phyloP scores from a whole-genome alignment of 352 stramenopile species.

The Halophytophthora polymorphica region DNA sequence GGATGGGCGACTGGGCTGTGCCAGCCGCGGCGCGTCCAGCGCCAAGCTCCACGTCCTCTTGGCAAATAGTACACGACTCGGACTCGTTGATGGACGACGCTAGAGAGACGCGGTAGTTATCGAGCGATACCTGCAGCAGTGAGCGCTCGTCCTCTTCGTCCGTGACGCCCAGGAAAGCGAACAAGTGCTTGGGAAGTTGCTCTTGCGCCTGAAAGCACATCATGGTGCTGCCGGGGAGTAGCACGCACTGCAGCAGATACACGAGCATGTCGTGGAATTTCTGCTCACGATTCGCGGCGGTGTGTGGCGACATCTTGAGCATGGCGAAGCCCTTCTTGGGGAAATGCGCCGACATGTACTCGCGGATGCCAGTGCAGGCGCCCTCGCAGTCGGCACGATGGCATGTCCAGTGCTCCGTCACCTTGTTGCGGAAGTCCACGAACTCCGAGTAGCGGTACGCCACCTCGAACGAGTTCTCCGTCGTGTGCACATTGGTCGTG shows the following conservation, averaged over 20 bases:
- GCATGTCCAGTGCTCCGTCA: constrained; percentile 57
- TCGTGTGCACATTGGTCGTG: constrained; percentile 41
- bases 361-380: constrained; percentile 66
- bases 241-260: constrained; percentile 55
- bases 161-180: constrained; percentile 58
- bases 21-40: constrained; percentile 13
- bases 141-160: constrained; percentile 52
- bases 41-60: constrained; percentile 35
- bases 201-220: constrained; percentile 53
- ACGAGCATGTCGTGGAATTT: constrained; percentile 64
- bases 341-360: constrained; percentile 60
- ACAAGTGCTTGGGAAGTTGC: constrained; percentile 43
- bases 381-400: constrained; percentile 48
- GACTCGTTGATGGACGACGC: constrained; percentile 15
- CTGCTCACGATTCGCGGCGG: constrained; percentile 41
- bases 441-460: constrained; percentile 71
- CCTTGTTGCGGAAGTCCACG: constrained; percentile 47
- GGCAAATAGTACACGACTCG: constrained; percentile 47
- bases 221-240: constrained; percentile 70
- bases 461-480: constrained; percentile 48
- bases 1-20: constrained; percentile 21
- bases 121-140: constrained; percentile 64
- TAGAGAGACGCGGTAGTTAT: constrained; percentile 27
- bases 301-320: constrained; percentile 37
- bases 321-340: constrained; percentile 47